Conservation (phyloP, 257 asterid genomes). For the Leptodermis oblonga region DNA sequence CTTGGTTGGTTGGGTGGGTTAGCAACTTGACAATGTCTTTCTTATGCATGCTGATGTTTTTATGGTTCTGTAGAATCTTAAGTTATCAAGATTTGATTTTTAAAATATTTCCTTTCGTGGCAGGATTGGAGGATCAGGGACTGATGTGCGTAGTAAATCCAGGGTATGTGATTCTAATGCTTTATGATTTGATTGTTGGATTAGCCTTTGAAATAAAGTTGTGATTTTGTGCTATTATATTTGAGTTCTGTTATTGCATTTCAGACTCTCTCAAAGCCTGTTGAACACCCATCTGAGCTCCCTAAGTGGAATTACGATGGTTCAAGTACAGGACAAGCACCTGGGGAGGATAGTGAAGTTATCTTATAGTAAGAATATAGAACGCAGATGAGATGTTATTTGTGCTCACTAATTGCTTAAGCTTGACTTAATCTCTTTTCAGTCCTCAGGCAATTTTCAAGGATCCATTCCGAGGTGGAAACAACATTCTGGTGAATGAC, state of each 20-base stretch:
- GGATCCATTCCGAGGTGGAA: conserved; percentile 99
- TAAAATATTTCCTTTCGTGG: conserved; percentile 11
- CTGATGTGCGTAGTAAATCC: conserved; percentile 90
- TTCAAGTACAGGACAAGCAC: conserved; percentile 99
- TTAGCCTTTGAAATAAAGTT: not conserved
- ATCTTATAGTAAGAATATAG: conserved; percentile 73
- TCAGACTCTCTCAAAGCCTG: conserved; percentile 84
- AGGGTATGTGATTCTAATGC: conserved; percentile 43
- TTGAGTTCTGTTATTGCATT: conserved; percentile 15
- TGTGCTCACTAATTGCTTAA: conserved; percentile 1
- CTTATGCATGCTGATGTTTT: not conserved
- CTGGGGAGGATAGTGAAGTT: conserved; percentile 98
- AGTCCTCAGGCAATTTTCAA: conserved; percentile 98
- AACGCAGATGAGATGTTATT: not conserved
- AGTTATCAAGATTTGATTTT: not conserved
- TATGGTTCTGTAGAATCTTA: not conserved
- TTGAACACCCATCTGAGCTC: conserved; percentile 88
- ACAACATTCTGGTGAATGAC: conserved; percentile 79
- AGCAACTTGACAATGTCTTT: not conserved
- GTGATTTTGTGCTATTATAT: conserved; percentile 7
- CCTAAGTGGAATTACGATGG: conserved; percentile 99
- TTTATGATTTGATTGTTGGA: not conserved
- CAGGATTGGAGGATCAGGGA: conserved; percentile 97
- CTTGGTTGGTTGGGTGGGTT: not conserved
- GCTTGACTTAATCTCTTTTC: conserved; percentile 19